Evolutionary conservation across 805 yeast genomes (phyloP).

Genomic region (Nakazawaea siamensis): DNA sequence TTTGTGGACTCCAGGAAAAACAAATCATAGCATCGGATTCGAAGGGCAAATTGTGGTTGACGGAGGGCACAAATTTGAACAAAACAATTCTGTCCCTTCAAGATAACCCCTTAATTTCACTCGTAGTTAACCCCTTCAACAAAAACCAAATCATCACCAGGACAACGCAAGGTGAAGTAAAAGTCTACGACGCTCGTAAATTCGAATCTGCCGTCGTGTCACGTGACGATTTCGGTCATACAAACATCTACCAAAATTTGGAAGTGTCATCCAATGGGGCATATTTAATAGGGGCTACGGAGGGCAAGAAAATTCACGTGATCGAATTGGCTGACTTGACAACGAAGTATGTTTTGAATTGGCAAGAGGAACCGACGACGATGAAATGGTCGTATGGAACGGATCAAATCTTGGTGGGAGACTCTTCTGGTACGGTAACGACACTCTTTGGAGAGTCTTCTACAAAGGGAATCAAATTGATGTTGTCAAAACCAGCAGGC

Average conservation of each 20-base stretch:
- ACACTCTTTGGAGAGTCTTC: slow-evolving; percentile 15
- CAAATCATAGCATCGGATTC: slow-evolving; percentile 10
- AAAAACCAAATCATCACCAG: slow-evolving; percentile 9
- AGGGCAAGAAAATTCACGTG: background rate
- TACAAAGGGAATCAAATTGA: slow-evolving; percentile 13
- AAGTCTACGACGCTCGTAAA: slow-evolving; percentile 17
- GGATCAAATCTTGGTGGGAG: slow-evolving; percentile 19
- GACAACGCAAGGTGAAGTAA: slow-evolving; percentile 8
- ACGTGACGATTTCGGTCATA: slow-evolving; percentile 11
- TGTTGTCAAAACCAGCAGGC: slow-evolving; percentile 14
- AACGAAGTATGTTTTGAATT: slow-evolving; percentile 8
- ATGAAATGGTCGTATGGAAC: slow-evolving; percentile 15
- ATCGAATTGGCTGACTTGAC: slow-evolving; percentile 12
- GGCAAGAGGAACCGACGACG: slow-evolving; percentile 10
- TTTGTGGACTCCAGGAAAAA: slow-evolving; percentile 1
- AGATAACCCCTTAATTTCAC: background rate
- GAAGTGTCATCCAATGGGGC: slow-evolving; percentile 7
- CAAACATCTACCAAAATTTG: slow-evolving; percentile 10
- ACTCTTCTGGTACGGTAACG: slow-evolving; percentile 9
- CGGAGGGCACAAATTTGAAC: background rate
- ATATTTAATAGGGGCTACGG: slow-evolving; percentile 4
- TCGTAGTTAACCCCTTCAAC: slow-evolving; percentile 4
- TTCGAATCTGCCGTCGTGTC: slow-evolving; percentile 11
- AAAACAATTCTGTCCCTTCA: background rate
- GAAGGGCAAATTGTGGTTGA: slow-evolving; percentile 2